Percentiles rank a stretch among this genome's conserved stretches.
phyloP scores from a whole-genome alignment of 2,329 filamentous ascomycete genomes.

The Catunica adiposa region DNA sequence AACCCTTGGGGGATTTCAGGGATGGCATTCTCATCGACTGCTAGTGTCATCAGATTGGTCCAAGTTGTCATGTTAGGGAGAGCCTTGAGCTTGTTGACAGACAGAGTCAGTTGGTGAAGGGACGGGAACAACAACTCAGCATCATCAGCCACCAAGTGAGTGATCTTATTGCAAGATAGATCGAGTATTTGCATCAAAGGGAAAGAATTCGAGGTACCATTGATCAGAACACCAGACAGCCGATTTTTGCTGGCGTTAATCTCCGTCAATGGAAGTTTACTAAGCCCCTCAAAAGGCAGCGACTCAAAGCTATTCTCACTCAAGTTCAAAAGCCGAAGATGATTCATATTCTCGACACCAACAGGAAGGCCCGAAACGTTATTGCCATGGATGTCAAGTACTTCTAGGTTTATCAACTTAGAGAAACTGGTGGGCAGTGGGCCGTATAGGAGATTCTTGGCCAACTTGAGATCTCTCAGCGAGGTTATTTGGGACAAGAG shows the following conservation, averaged over 20 bases:
- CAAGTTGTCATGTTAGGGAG: conserved; percentile 64
- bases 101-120: conserved; percentile 58
- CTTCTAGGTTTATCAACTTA: conserved; percentile 53
- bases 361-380: conserved; percentile 53
- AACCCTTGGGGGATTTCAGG: conserved; percentile 62
- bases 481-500: conserved; percentile 55
- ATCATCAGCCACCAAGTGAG: conserved; percentile 30
- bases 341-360: conserved; percentile 47
- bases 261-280: conserved; percentile 53
- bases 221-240: conserved; percentile 55
- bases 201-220: conserved; percentile 39
- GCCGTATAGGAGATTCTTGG: conserved; percentile 59
- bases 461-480: conserved; percentile 66
- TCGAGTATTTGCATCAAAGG: conserved; percentile 58
- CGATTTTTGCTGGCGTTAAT: conserved; percentile 64
- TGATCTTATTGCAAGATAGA: conserved; percentile 59
- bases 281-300: conserved; percentile 54
- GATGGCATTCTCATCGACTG: conserved; percentile 70
- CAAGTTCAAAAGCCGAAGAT: conserved; percentile 61
- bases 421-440: conserved; percentile 47
- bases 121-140: conserved; percentile 46
- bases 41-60: conserved; percentile 54
- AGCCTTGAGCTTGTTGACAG: conserved; percentile 58
- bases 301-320: conserved; percentile 60
- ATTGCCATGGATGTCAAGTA: conserved; percentile 69